These are phyloP conservation scores for Eustoma russellianum DNA, from an alignment of 257 asterid genomes.

Conservation along the genomic window DNA sequence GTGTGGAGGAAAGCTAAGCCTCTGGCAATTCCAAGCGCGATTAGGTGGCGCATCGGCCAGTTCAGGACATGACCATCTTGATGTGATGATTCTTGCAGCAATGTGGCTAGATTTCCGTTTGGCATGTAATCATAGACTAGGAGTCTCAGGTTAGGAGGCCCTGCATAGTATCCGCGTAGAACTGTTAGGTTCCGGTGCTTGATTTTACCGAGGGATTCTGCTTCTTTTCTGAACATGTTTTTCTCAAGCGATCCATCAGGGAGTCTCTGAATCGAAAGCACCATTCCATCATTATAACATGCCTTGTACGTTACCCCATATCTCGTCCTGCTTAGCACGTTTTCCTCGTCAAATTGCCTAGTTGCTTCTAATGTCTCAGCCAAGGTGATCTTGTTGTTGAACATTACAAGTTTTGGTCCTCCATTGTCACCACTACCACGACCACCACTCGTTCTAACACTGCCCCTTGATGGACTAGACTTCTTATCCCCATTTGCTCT, in stretches of 20 bases:
- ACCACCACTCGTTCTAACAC: conserved; percentile 60
- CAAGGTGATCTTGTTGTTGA: conserved; percentile 55
- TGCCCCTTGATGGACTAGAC: conserved; percentile 57
- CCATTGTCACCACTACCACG: conserved; percentile 56
- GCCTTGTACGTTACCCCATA: conserved; percentile 62
- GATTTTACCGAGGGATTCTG: conserved; percentile 51
- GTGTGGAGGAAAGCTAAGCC: conserved; percentile 59
- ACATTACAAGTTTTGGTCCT: conserved; percentile 61
- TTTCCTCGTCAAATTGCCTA: conserved; percentile 61
- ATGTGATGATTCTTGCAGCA: conserved; percentile 70
- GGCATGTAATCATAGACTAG: conserved; percentile 78
- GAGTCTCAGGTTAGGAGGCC: conserved; percentile 47
- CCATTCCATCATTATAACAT: conserved; percentile 64
- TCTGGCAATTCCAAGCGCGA: conserved; percentile 61
- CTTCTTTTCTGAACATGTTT: conserved; percentile 57
- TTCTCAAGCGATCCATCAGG: conserved; percentile 35
- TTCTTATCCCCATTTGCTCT: conserved; percentile 44
- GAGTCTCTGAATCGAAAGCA: conserved; percentile 48
- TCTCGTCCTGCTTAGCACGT: conserved; percentile 48
- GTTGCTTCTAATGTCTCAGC: conserved; percentile 68
- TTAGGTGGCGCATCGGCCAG: conserved; percentile 77
- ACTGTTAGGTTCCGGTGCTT: conserved; percentile 70
- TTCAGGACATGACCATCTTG: conserved; percentile 71
- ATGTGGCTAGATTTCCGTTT: conserved; percentile 55
- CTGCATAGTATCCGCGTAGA: conserved; percentile 59